Conservation (phyloP, 495 filamentous ascomycete species). For the Xylaria venustula region DNA sequence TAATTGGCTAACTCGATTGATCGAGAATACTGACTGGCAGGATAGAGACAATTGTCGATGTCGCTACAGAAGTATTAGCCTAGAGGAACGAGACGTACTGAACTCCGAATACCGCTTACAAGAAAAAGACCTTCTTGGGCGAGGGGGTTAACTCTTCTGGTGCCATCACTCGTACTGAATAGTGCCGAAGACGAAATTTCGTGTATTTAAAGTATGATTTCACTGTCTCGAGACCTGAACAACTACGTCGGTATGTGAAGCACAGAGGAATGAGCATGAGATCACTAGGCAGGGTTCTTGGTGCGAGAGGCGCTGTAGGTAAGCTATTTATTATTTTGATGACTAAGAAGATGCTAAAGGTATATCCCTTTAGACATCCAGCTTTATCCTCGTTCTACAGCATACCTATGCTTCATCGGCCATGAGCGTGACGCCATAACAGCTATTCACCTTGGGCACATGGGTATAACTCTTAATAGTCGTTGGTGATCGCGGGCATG, state of each 20-base stretch:
- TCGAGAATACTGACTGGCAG: slow-evolving; percentile 6
- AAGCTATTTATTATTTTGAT: slow-evolving; percentile 6
- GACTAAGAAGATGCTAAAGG: neutral
- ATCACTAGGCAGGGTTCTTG: neutral
- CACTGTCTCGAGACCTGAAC: neutral
- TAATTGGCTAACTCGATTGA: neutral
- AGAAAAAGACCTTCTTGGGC: slow-evolving; percentile 13
- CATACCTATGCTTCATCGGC: neutral
- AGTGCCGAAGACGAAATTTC: neutral
- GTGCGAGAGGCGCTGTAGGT: neutral
- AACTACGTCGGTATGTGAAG: neutral
- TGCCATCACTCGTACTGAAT: neutral
- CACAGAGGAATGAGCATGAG: neutral
- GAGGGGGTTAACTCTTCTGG: slow-evolving; percentile 1
- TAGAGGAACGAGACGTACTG: neutral
- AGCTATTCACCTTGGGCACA: neutral
- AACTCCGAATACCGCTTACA: neutral
- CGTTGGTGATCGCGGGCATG: neutral
- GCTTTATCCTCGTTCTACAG: neutral
- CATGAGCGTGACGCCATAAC: neutral
- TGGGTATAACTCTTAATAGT: neutral
- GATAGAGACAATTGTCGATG: slow-evolving; percentile 12
- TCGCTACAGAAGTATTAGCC: neutral
- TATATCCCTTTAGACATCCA: neutral
- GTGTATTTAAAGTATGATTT: neutral